Evolutionary conservation across 306 rosid species (phyloP).

Genomic region (Mimosa bimucronata): DNA sequence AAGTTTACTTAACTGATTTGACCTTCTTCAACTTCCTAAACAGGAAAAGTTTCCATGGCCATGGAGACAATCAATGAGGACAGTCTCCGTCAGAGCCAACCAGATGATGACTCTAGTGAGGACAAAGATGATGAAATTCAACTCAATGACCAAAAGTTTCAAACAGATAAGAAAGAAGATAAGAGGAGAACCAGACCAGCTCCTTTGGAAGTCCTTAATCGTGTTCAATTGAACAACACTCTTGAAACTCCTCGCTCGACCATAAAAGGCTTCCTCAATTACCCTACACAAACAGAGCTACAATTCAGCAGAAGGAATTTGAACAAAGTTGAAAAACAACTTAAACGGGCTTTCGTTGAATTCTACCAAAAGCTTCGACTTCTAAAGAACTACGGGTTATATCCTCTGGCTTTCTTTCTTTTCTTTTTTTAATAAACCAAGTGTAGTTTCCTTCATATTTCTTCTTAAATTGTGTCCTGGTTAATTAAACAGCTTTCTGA

Average conservation of each 20-base stretch:
- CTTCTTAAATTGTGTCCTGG: constrained; percentile 2
- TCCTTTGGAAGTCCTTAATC: constrained; percentile 55
- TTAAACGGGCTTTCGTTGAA: constrained; percentile 55
- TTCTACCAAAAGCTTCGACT: constrained; percentile 74
- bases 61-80: constrained; percentile 61
- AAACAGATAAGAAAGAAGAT: constrained; percentile 24
- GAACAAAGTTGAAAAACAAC: constrained; percentile 54
- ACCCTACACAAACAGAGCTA: constrained; percentile 48
- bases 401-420: neutral
- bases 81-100: constrained; percentile 38
- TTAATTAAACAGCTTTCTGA: constrained; percentile 59
- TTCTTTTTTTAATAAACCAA: constrained; percentile 6
- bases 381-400: constrained; percentile 63
- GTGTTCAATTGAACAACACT: constrained; percentile 54
- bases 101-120: constrained; percentile 28
- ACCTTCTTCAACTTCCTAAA: constrained; percentile 14
- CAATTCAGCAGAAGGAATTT: constrained; percentile 56
- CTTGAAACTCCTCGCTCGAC: constrained; percentile 66
- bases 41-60: constrained; percentile 48
- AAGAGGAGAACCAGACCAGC: constrained; percentile 41
- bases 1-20: neutral
- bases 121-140: constrained; percentile 23
- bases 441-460: neutral
- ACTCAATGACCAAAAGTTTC: constrained; percentile 17
- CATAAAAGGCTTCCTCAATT: constrained; percentile 54